Base-by-base conservation (phyloP, 176 grass and related monocot species). In the Leersia perrieri region DNA sequence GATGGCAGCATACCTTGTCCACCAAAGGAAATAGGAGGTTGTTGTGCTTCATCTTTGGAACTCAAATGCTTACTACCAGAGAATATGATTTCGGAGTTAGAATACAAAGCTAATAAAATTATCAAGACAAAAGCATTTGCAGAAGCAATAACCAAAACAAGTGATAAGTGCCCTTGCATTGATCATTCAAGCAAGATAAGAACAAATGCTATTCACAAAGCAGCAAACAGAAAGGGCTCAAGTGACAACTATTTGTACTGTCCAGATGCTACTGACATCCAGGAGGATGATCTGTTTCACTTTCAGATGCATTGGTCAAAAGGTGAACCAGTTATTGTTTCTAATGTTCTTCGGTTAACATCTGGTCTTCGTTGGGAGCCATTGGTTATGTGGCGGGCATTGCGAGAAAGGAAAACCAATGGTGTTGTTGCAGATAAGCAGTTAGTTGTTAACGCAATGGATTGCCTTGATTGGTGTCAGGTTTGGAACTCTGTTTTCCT, bases 391-490 rank as follows among this genome's bases (percentile, higher is more conserved):
- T 98, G 92, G 95, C 86, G 88, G 42, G 92, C 92, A 66, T 70
- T 98, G 74, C 78, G 92, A 45, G 87, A 94, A 85, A 51, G 20
- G 47, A 97, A 15, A 80, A 76, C 62, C 53, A 39, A 87, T 27
- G 57, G 63, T 33, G 79, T 81, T 25, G 72, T 11, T 35, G 70
- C 70, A 80, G 82, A 84, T 23, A 80, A 94, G 63, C 75, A 86
- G 18, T 73, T 90, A 27, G 29, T 67, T 57, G 89, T 97, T 33
- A 82, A 32, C 42, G 91, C 85, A 29, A 51, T 97, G 57, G 94
- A 97, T 68, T 97, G 94, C 61, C 87, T 97, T 85, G 91, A 97
- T 90, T 94, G 84, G 85, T 86, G 78, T 74, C 87, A 97, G 94
- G 94, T 97, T 15, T 63, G 63, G 9, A 74, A 33, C 63, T 77